Evolutionary conservation across 495 filamentous ascomycete genomes (phyloP).

Genomic region (Xylaria scruposa): DNA sequence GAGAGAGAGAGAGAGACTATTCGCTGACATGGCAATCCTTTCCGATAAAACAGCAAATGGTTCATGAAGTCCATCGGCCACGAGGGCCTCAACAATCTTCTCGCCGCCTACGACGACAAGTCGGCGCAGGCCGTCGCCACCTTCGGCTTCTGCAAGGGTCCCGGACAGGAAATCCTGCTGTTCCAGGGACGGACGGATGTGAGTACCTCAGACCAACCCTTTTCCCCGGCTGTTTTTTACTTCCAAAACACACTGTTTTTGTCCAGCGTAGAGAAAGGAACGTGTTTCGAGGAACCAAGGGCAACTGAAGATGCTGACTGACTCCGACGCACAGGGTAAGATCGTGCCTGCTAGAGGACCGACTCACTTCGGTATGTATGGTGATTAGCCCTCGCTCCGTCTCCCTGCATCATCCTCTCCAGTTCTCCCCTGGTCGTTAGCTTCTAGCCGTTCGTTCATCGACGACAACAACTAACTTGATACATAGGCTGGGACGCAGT

Average conservation of each 20-base stretch:
- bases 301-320: slow-evolving; percentile 31
- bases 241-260: too few species aligned
- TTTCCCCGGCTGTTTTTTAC: too few species aligned
- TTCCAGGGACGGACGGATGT: slow-evolving; percentile 85
- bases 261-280: too few species aligned
- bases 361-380: slow-evolving; percentile 75
- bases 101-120: slow-evolving; percentile 88
- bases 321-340: slow-evolving; percentile 59
- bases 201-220: slow-evolving; percentile 17
- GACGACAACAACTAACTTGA: slow-evolving; percentile 21
- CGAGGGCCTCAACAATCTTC: slow-evolving; percentile 86
- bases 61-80: slow-evolving; percentile 85
- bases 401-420: background rate
- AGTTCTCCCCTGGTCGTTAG: too few species aligned
- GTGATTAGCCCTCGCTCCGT: background rate
- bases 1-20: background rate
- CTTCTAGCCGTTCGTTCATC: background rate
- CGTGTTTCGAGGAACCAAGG: background rate
- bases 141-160: slow-evolving; percentile 88
- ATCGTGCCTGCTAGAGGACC: slow-evolving; percentile 80
- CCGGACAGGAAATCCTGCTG: slow-evolving; percentile 81
- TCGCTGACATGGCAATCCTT: slow-evolving; percentile 20
- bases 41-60: slow-evolving; percentile 71
- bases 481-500: slow-evolving; percentile 87
- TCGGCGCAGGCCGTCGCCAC: slow-evolving; percentile 93